Base-by-base conservation (phyloP, 257 asterid species). In the Rhazya stricta region DNA sequence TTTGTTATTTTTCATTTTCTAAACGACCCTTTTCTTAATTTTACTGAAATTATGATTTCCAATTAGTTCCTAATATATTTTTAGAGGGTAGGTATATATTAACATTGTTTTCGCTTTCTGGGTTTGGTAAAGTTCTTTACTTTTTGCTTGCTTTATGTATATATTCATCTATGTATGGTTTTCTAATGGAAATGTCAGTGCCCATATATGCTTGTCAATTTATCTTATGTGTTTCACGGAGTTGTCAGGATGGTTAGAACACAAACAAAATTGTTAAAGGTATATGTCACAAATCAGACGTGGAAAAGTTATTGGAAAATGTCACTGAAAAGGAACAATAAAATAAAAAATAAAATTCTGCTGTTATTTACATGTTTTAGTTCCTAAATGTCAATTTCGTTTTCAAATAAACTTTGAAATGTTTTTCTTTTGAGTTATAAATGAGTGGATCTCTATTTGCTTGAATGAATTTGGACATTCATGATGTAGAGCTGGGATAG, bases 381-480 rank as follows among this genome's bases (percentile, higher is more conserved):
- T 12, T 56, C 50, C 18, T 21, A n/a, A 37, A 7, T 76, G 46
- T 30, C 19, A 9, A 34, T 46, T 63, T 73, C 13, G 29, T 41
- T 50, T 4, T 29, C 34, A 10, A 19, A 27, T 18, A n/a, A 67
- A 53, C 23, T 15, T 27, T 37, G 13, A 54, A 67, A 18, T 19
- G 37, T 7, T 5, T 63, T 39, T 4, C 1, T 43, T 42, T 41
- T 58, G 19, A n/a, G 45, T 58, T 57, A 7, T 50, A 32, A 7
- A 41, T 60, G 29, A 25, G 25, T 72, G 50, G n/a, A 19, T 9
- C 19, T 19, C 2, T 69, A 43, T 69, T 25, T 46, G 39, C 27
- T 67, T 67, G 50, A 54, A 18, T 76, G 69, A 54, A 53, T 67
- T 67, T 36, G 65, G 68, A 23, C 53, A 29, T 27, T 45, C 23